Base-by-base conservation (phyloP, 306 rosid species). In the Mimosa pudica region DNA sequence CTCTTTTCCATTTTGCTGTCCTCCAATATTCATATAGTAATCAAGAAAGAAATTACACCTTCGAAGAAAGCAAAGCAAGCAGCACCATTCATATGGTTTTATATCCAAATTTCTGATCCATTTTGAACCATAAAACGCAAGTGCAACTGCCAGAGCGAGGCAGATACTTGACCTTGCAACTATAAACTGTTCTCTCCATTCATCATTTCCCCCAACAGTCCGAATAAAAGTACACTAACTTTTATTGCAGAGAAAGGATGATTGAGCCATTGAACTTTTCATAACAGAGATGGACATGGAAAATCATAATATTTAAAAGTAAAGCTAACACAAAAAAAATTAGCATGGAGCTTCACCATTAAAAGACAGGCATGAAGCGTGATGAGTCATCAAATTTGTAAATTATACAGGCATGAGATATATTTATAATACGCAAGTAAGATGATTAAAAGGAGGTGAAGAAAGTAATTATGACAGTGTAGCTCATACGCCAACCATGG, bases 111-210 rank as follows among this genome's bases (percentile, higher is more conserved):
- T 65, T 65, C 47, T 52, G 49, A 55, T 45, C 10, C 41, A 73
- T 76, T 68, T 70, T 73, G 79, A 48, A 13, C 11, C 11, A 11
- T 47, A 47, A 10, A 9, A 47, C 52, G 14, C 4, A 14, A 51
- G 16, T 16, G 60, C 9, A 17, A 17, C 24, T 54, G 60, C 16
- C 16, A 49, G 54, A 49, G 16, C 5, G 17, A 52, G 18, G 16
- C 58, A 5, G 20, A 71, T 63, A 45, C 54, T 73, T 70, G 84
- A 85, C 77, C 60, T 24, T 41, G 80, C 82, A 72, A 55, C 76
- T 51, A 79, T 13, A 76, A 83, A 83, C 83, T 74, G 48, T 30
- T 79, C 78, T 74, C 75, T 71, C 49, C 65, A 45, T 67, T 73
- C 76, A 57, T 74, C 79, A 54, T 86, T 66, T 75, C 67, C 60